These are phyloP conservation scores for Mortierella sp. DNA, from an alignment of 371 early-diverging fungal genomes.

Conservation along the genomic window DNA sequence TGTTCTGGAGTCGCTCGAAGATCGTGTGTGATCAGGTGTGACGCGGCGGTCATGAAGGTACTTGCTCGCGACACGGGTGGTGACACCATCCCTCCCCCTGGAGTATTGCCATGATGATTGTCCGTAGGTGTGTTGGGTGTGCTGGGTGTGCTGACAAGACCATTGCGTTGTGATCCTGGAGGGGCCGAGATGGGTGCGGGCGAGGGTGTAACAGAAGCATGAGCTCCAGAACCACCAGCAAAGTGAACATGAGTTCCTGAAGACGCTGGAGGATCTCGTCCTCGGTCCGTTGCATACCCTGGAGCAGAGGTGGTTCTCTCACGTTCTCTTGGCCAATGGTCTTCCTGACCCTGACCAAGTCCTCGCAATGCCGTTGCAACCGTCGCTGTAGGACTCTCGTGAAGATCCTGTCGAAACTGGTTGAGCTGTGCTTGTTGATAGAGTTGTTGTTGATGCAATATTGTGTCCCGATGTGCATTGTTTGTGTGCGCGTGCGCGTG, in stretches of 20 bases:
- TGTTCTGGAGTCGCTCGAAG: constrained; percentile 21
- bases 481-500: not conserved
- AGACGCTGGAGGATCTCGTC: not conserved
- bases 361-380: constrained; percentile 9
- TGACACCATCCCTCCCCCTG: not conserved
- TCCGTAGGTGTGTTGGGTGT: not conserved
- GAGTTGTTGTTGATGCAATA: constrained; percentile 21
- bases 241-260: not conserved
- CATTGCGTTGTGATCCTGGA: no score
- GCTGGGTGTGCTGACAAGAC: constrained; percentile 1
- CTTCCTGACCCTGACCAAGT: not conserved
- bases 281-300: no score
- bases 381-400: constrained; percentile 5
- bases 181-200: no score
- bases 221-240: not conserved
- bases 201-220: no score
- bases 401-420: constrained; percentile 19
- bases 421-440: constrained; percentile 32
- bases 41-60: constrained; percentile 17
- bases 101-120: not conserved
- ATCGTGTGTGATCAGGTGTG: constrained; percentile 39
- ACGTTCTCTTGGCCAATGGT: not conserved
- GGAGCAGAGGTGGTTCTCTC: no score
- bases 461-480: constrained; percentile 10
- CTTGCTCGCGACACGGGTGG: constrained; percentile 27